These are phyloP conservation scores for Pelargonium fulgidum DNA, from an alignment of 441 rosid species.

Conservation along the genomic window DNA sequence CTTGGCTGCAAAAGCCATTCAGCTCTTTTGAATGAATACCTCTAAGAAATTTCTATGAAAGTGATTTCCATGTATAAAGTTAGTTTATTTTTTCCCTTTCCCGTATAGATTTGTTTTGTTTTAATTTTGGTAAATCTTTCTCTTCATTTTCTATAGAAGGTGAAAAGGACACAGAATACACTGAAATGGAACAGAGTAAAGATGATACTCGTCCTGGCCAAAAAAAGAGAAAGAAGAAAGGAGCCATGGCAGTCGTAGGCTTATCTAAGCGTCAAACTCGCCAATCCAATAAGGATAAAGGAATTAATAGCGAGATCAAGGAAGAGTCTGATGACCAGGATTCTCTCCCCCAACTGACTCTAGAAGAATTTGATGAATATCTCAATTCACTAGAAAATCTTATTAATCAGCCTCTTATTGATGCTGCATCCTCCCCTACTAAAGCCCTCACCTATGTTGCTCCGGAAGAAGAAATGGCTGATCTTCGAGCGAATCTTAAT, in stretches of 20 bases:
- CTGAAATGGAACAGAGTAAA: slow-evolving; percentile 24
- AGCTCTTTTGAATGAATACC: too few relatives aligned
- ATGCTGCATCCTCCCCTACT: slow-evolving; percentile 17
- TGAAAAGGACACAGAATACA: slow-evolving; percentile 22
- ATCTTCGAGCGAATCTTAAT: slow-evolving; percentile 50
- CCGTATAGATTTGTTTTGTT: neutral
- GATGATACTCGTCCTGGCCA: slow-evolving; percentile 22
- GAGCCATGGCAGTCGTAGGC: slow-evolving; percentile 23
- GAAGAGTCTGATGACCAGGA: slow-evolving; percentile 20
- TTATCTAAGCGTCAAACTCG: slow-evolving; percentile 34
- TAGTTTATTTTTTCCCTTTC: neutral
- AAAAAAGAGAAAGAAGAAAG: slow-evolving; percentile 34
- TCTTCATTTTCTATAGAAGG: slow-evolving; percentile 15
- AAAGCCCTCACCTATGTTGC: slow-evolving; percentile 21
- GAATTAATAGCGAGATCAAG: neutral
- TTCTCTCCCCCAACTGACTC: slow-evolving; percentile 30
- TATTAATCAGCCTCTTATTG: slow-evolving; percentile 38
- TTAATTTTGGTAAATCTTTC: neutral
- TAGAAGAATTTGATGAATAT: slow-evolving; percentile 62
- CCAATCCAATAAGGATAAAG: slow-evolving; percentile 24
- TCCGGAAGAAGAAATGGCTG: slow-evolving; percentile 47
- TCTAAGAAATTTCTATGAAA: too few relatives aligned
- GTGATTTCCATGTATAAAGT: too few relatives aligned
- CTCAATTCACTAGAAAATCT: slow-evolving; percentile 54
- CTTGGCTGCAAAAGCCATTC: too few relatives aligned